A percentile compares a stretch with the other conserved stretches of the same genome.
phyloP scores from a whole-genome alignment of 2,329 filamentous ascomycete genomes.

The Penicillium sp. region DNA sequence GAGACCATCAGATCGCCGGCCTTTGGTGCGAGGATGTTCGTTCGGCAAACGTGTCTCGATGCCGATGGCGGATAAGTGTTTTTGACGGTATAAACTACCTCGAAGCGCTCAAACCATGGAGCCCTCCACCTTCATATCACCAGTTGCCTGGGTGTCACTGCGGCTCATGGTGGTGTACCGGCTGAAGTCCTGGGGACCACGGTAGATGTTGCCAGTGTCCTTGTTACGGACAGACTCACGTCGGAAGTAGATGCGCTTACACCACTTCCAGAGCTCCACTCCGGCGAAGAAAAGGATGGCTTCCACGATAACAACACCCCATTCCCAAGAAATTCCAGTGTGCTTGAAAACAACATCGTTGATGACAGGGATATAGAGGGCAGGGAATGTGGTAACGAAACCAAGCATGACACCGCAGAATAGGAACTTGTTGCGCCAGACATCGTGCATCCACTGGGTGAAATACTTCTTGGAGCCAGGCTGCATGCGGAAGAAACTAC shows the following conservation, averaged over 20 bases:
- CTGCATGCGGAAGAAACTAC: constrained; percentile 77
- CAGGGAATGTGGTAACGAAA: constrained; percentile 62
- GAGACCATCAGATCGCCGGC: neutral
- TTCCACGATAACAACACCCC: constrained; percentile 69
- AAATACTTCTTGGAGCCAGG: constrained; percentile 64
- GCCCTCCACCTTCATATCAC: constrained; percentile 32
- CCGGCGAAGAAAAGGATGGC: constrained; percentile 67
- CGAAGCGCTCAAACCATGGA: constrained; percentile 32
- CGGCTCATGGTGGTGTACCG: constrained; percentile 41
- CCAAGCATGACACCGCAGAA: constrained; percentile 68
- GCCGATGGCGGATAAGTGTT: neutral
- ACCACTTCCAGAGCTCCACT: constrained; percentile 70
- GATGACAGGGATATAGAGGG: constrained; percentile 71
- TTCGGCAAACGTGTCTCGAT: neutral
- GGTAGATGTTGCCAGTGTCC: constrained; percentile 7
- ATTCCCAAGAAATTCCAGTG: constrained; percentile 69
- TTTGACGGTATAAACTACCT: neutral
- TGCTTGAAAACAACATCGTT: constrained; percentile 71
- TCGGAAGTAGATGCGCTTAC: constrained; percentile 63
- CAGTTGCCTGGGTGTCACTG: constrained; percentile 34
- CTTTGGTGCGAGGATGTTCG: neutral
- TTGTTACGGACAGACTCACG: constrained; percentile 25
- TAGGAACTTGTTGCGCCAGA: constrained; percentile 75
- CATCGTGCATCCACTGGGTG: constrained; percentile 69
- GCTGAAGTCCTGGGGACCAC: constrained; percentile 29